Evolutionary conservation across 2,329 filamentous ascomycete species (phyloP).

Genomic region (Cytospora mali): DNA sequence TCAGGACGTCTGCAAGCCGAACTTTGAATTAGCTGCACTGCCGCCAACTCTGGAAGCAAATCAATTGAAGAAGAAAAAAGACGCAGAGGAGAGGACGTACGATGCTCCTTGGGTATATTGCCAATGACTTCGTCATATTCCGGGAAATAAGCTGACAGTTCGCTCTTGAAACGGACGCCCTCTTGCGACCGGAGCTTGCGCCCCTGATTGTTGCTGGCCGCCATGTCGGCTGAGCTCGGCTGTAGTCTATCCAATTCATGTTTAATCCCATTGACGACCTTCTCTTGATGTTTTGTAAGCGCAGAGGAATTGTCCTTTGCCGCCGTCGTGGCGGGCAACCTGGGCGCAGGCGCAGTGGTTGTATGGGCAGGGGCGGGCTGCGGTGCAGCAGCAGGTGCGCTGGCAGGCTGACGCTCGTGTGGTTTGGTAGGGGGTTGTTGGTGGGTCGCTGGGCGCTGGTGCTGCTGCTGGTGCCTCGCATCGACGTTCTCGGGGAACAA

Average conservation of each 20-base stretch:
- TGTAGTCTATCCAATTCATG: conserved; percentile 63
- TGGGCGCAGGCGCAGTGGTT: conserved; percentile 24
- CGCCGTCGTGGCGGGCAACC: conserved; percentile 29
- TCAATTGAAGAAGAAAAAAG: conserved; percentile 4
- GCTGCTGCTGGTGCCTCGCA: conserved; percentile 24
- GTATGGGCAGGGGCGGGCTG: conserved; percentile 20
- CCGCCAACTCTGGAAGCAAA: neutral
- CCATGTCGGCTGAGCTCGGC: conserved; percentile 48
- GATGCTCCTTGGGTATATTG: conserved; percentile 75
- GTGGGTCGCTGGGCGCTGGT: conserved; percentile 34
- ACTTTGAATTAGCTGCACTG: conserved; percentile 26
- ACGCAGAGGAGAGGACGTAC: conserved; percentile 52
- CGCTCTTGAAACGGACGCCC: conserved; percentile 84
- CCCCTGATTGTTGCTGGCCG: conserved; percentile 57
- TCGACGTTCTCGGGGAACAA: conserved; percentile 26
- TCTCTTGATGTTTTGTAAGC: conserved; percentile 57
- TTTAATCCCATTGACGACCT: conserved; percentile 63
- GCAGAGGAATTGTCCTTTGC: conserved; percentile 31
- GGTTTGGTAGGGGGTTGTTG: conserved; percentile 33
- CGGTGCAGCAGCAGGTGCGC: conserved; percentile 18
- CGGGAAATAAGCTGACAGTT: conserved; percentile 85
- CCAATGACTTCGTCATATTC: conserved; percentile 95
- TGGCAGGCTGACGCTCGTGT: conserved; percentile 30
- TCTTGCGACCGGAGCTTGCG: conserved; percentile 84
- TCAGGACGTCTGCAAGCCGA: conserved; percentile 68